Base-by-base conservation (phyloP, 768 basidiomycete genomes). In the Suillus americanus region DNA sequence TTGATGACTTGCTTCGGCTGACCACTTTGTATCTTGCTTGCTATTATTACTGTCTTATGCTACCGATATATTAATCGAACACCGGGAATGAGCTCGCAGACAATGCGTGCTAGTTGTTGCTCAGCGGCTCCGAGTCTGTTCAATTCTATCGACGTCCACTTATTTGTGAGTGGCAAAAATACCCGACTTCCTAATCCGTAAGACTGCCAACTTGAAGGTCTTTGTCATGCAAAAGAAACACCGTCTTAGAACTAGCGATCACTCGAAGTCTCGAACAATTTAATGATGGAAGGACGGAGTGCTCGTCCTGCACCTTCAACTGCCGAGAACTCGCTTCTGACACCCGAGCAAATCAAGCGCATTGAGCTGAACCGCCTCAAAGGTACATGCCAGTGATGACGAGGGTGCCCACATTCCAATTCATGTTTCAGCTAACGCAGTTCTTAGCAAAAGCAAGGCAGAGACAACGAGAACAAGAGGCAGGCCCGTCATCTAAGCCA, bases 331-430 rank as follows among this genome's bases (percentile, higher is more conserved):
- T 66, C 77, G n/a, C 78, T 65, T 62, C 67, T 88, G 38, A 87
- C 88, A 9, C 86, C 89, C 16, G 92, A 94, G 67, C 86, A 90
- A 72, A 78, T 85, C 54, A 89, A 85, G 71, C 84, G 85, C 63
- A 81, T 94, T 30, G 92, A 95, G 73, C 81, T 94, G 50, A 93
- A 94, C 70, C 85, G 92, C 61, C 78, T 94, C 28, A 88, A 84
- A 85, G 91, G 91, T 90, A 60, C 43, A 53, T 16, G 25, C 30
- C 8, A 60, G 69, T 35, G 40, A 33, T 54, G 33, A 35, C 40
- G 33, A 40, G 40, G 55, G 13, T 40, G 53, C 13, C 33, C 3
- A 40, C 0, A 28, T 41, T 16, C 43, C 13, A 28, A 18, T 25
- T 37, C 59, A 59, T 61, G 65, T 60, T 70, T 64, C 45, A 51